Conservation (phyloP, 257 asterid genomes). For the Lycium barbarum region DNA sequence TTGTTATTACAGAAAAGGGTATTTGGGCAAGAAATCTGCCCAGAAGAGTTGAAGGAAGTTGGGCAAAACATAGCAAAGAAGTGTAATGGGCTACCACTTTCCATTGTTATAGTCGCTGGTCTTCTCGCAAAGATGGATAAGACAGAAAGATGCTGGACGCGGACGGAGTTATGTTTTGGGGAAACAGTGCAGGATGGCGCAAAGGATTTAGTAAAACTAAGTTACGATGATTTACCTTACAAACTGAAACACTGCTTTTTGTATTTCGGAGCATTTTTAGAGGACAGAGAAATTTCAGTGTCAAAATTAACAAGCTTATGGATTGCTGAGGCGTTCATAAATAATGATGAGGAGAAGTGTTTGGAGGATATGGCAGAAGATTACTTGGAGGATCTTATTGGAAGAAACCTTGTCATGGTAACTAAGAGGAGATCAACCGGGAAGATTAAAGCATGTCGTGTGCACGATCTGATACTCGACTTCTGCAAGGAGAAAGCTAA, state of each 20-base stretch:
- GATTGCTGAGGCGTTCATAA: constrained; percentile 43
- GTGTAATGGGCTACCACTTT: constrained; percentile 25
- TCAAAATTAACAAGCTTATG: constrained; percentile 27
- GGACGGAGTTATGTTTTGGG: background rate
- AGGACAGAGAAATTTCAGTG: constrained; percentile 9
- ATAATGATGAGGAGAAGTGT: background rate
- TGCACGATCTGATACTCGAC: constrained; percentile 38
- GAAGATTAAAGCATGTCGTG: constrained; percentile 37
- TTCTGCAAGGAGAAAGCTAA: constrained; percentile 38
- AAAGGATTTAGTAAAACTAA: constrained; percentile 19
- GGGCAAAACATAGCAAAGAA: background rate
- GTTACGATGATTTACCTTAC: constrained; percentile 42
- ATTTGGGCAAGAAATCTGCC: constrained; percentile 1
- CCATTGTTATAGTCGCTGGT: background rate
- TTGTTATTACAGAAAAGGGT: background rate
- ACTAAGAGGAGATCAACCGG: constrained; percentile 36
- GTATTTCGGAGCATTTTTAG: constrained; percentile 16
- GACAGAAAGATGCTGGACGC: constrained; percentile 17
- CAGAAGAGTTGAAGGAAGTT: background rate
- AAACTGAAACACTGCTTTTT: constrained; percentile 33
- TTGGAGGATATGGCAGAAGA: constrained; percentile 39
- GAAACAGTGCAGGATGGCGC: background rate
- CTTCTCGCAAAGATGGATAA: constrained; percentile 15
- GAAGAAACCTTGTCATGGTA: constrained; percentile 38
- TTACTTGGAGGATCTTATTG: constrained; percentile 41